Base-by-base conservation (phyloP, 2,329 filamentous ascomycete genomes). In the Colletotrichum eremochloae region DNA sequence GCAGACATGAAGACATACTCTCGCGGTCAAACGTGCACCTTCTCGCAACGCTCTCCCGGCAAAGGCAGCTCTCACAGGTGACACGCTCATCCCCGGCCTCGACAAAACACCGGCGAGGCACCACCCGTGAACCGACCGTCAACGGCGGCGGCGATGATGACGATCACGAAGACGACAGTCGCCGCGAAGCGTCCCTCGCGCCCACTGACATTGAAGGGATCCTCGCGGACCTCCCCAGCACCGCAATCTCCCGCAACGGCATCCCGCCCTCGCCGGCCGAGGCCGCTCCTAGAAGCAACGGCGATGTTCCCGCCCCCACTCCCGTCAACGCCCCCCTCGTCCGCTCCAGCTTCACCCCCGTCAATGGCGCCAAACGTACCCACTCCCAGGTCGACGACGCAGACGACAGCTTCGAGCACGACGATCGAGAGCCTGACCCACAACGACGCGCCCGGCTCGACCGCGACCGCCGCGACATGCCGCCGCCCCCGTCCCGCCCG, bases 381-480 rank as follows among this genome's bases (percentile, higher is more conserved):
- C 44, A 38, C 5, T 53, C 68, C 9, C 65, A 46, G 33, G 53
- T 53, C 31, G 58, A 72, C 42, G 65, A 69, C 14, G 12, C 69
- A 6, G 75, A 76, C 15, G 74, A 76, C 66, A 55, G 40, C 20
- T 78, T 78, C 58, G 74, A 78, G 69, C 52, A 67, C 20, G 76
- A 78, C 60, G 29, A 29, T 42, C 74, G 75, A 42, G 36, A 60
- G 0, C 69, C 73, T 5, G 61, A 76, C 44, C 65, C 62, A 8
- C n/a, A 71, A 46, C 77, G 80, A 66, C 38, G 74, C 57, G 65
- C 79, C 71, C 70, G 78, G 75, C 64, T 78, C 74, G 58, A 62
- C 50, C 64, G 57, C 57, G 57, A 76, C 68, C 74, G 77, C 61
- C 74, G 75, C 63, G 70, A 74, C 57, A 72, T 73, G 70, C 69